Base-by-base conservation (phyloP, 192 early-diverging fungal species). In the Phlyctochytrium bullatum region DNA sequence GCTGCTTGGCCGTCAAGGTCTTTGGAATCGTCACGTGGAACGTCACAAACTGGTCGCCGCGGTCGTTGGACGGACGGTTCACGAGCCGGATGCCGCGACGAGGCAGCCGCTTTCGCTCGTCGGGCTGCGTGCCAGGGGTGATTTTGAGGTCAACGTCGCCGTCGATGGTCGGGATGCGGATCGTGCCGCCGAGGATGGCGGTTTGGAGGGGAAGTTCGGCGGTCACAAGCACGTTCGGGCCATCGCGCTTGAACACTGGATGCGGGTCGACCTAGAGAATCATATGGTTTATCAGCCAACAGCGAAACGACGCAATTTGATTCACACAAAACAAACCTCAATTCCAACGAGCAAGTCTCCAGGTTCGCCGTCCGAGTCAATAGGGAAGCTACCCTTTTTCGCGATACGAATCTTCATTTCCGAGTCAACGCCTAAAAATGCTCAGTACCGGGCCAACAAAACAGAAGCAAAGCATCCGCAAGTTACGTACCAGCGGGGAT, bases 101-200 rank as follows among this genome's bases (percentile, higher is more conserved):
- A 65, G 89, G 83, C 73, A 99, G 75, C 20, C 86, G 72, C 61
- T 89, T 90, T 54, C 87, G 80, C 32, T 96, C 94, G n/a, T 88
- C 89, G 0, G 97, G 93, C 72, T 99, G 97, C 3, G 90, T 86
- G 36, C 94, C 95, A 10, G 88, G 59, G 23, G 88, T 88, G 47
- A 99, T 74, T 53, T 86, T 92, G 33, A 99, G 76, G 61, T 99
- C 95, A 0, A 97, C 93, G 67, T 96, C 92, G 32, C 97, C 95
- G 73, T 99, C 95, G 4, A 99, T 85, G 6, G 97, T 97, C 1
- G 93, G 94, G 17, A 99, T 86, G 3, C 87, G 81, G 3, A 97
- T 74, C 0, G 79, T 80, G 52, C 97, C 97, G 34, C 97, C 97
- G 36, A 99, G 76, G 3, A 95, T 78, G 2, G 97, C 97, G 1